phyloP scores from a whole-genome alignment of 2,329 filamentous ascomycete species.

The Nectriaceae sp. region DNA sequence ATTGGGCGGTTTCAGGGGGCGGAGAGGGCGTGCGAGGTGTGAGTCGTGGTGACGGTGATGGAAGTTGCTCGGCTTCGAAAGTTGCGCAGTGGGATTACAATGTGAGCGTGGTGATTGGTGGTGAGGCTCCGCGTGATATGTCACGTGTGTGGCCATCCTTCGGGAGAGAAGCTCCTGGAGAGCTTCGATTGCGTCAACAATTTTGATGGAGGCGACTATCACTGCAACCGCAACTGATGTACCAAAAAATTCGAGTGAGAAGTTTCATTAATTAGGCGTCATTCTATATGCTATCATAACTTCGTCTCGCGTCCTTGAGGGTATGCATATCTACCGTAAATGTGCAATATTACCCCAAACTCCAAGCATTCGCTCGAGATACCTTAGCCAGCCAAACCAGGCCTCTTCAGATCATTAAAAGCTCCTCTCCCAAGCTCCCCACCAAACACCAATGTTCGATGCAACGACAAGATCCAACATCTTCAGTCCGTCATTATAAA shows the following conservation, averaged over 20 bases:
- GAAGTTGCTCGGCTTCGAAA: constrained; percentile 31
- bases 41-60: constrained; percentile 30
- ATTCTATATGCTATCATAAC: constrained; percentile 6
- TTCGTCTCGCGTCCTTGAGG: constrained; percentile 13
- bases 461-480: constrained; percentile 94
- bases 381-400: too few species aligned
- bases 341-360: constrained; percentile 8
- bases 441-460: constrained; percentile 91
- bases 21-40: constrained; percentile 23
- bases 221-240: too few species aligned
- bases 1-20: constrained; percentile 21
- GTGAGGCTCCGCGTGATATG: constrained; percentile 21
- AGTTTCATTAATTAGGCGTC: too few species aligned
- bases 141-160: constrained; percentile 29
- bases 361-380: too few species aligned
- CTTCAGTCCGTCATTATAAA: constrained; percentile 87
- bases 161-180: background rate
- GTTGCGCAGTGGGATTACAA: constrained; percentile 44
- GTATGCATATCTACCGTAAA: constrained; percentile 16
- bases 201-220: background rate
- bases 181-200: background rate
- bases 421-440: constrained; percentile 76
- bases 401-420: constrained; percentile 30
- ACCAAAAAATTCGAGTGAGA: too few species aligned
- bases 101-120: constrained; percentile 39